Percentiles rank a stretch among this genome's conserved stretches.
phyloP scores from a whole-genome alignment of 768 basidiomycete genomes.

The Tylopilus sp. region DNA sequence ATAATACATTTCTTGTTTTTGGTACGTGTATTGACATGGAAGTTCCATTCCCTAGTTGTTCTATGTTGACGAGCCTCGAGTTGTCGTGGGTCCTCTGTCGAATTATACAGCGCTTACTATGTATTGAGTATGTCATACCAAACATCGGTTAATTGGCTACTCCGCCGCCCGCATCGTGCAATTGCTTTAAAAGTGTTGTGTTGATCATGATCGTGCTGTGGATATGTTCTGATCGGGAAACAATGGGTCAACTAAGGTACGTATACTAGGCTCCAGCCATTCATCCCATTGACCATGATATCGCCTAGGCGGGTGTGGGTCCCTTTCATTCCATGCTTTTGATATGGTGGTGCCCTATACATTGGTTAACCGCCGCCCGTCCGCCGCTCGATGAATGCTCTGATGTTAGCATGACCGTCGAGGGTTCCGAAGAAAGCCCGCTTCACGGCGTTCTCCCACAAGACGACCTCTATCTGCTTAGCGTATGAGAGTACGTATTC shows the following conservation, averaged over 20 bases:
- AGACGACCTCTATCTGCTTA: conserved; percentile 70
- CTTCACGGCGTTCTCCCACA: conserved; percentile 76
- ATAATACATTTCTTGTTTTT: not conserved
- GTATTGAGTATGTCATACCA: conserved; percentile 13
- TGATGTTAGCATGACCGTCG: conserved; percentile 76
- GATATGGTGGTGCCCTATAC: not conserved
- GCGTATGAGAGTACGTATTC: conserved; percentile 86
- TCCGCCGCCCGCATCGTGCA: not conserved
- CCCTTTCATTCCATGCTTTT: conserved; percentile 1
- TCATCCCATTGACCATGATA: conserved; percentile 5
- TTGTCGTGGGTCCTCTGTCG: conserved; percentile 4
- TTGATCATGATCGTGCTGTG: conserved; percentile 15
- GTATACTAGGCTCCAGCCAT: not conserved
- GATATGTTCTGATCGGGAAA: not conserved
- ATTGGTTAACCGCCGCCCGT: conserved; percentile 36
- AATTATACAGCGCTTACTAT: conserved; percentile 11
- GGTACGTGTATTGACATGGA: not conserved
- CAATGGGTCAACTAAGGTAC: not conserved
- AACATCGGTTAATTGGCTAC: conserved; percentile 6
- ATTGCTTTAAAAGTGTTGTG: conserved; percentile 1
- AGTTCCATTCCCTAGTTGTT: not conserved
- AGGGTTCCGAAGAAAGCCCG: conserved; percentile 81
- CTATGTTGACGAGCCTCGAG: not conserved
- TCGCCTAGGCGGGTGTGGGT: conserved; percentile 2
- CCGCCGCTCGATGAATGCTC: conserved; percentile 75